Evolutionary conservation across 768 basidiomycete species (phyloP), one percentile per base, ranked within the genome.

Genomic region (Boletus barrowsii): DNA sequence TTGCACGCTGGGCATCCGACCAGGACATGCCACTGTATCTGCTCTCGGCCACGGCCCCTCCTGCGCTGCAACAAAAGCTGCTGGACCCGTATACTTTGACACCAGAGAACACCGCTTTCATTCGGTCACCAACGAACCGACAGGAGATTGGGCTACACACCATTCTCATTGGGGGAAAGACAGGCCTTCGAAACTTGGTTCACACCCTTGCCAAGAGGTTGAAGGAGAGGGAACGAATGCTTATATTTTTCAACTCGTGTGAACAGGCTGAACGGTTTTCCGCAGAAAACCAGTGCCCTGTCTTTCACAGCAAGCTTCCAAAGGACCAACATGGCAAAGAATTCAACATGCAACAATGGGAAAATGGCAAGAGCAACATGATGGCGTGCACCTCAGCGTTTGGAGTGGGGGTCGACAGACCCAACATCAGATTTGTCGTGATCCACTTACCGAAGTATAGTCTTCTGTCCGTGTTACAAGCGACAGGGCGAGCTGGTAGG

Each of bases 311-410:
- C 53, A 53, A 47, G 5, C 53, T 53, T 29, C 40, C 40, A 20
- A 0, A 41, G 8, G 40, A 0, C 40, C 3, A 20, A 1, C 2
- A 42, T 1, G 32, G 22, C 17, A 53, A 53, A 32, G 17, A 47
- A 10, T 9, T 11, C 24, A 53, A 53, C 40, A 18, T 53, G 32
- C 22, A 36, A 15, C n/a, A 14, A 1, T 53, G 46, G 46, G 53
- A 53, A 7, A 35, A 10, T 3, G 40, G 46, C 17, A n/a, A 10
- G 9, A 42, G 40, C 7, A 47, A 36, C 24, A 20, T 53, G 52
- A 47, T 53, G 52, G 52, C 46, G 1, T 53, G 46, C 26, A 53
- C 53, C 20, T 42, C 53, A 17, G 53, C 53, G 3, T 53, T 53
- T 1, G 46, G 46, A 29, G 10, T 3, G 8, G 53, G 53, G 13